Base-by-base conservation (phyloP, 257 asterid genomes). In the Rehmannia glutinosa region DNA sequence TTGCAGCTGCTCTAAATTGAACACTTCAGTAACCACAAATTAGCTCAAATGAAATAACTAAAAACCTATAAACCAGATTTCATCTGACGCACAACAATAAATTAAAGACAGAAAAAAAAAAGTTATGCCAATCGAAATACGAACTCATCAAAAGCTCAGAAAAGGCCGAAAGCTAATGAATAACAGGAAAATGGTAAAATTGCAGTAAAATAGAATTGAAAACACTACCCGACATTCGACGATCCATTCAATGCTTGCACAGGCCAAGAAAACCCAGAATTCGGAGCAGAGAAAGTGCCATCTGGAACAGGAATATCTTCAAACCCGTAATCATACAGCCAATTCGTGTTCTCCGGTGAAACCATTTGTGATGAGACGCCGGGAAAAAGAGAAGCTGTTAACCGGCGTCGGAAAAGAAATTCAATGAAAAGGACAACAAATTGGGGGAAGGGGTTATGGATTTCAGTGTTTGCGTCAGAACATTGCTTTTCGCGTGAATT, bases 271-370 rank as follows among this genome's bases (percentile, higher is more conserved):
- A 84, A 80, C 39, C 87, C 93, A 67, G 89, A 47, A 71, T 72
- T 80, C 5, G 82, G 69, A 58, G 75, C 78, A 8, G 86, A 42
- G 49, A 85, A 78, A 74, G 71, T 78, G 68, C 69, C 78, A 58
- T 73, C 81, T 19, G 88, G 81, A 13, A 55, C 82, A 1, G 80
- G 28, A 2, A 76, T 80, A 47, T 82, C 96, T 63, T 77, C 95
- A 19, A 82, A 71, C 46, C 84, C 91, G 39, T 85, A 85, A 71
- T 87, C 96, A 63, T 75, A 85, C 36, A 87, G 82, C 96, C 96
- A 87, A 62, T 87, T 83, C 33, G 92, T 83, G 68, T 43, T 77
- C 56, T 87, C 95, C 79, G 85, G 90, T 0, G 83, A 85, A 77
- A 83, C 92, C 96, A 87, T 87, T 69, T 63, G 70, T 70, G 68